These are phyloP conservation scores for Lantana camara DNA, from an alignment of 257 asterid species.

Conservation along the genomic window DNA sequence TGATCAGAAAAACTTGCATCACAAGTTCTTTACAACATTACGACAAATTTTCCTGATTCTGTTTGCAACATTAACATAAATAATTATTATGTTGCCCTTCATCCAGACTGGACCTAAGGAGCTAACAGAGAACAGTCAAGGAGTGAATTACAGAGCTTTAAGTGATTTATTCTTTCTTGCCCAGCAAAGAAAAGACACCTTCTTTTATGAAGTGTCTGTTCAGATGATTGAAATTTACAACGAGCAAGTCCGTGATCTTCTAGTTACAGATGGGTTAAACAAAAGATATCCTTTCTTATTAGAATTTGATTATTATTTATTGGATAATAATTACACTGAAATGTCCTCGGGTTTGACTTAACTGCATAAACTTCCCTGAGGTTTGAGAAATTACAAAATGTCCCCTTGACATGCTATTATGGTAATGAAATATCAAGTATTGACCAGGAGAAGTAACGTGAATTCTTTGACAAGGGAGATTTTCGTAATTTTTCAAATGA, in stretches of 20 bases:
- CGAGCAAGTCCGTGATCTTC: conserved; percentile 97
- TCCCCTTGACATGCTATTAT: no score
- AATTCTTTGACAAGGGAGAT: no score
- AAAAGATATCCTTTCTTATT: conserved; percentile 83
- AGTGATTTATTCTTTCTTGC: conserved; percentile 80
- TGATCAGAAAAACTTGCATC: conserved; percentile 10
- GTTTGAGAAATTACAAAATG: no score
- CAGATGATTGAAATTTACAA: conserved; percentile 98
- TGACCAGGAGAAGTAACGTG: no score
- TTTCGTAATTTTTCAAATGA: no score
- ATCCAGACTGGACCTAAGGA: conserved; percentile 86
- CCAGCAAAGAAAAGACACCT: conserved; percentile 76
- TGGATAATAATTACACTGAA: no score
- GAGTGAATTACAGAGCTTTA: conserved; percentile 94
- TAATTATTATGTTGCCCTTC: conserved; percentile 28
- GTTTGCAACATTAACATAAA: conserved; percentile 17
- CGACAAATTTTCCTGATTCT: conserved; percentile 5
- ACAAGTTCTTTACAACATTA: not conserved
- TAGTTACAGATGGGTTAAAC: conserved; percentile 65
- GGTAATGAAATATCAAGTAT: no score
- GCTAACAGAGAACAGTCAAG: conserved; percentile 73
- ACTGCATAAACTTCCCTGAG: no score
- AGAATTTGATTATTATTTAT: conserved; percentile 2
- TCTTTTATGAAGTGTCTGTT: conserved; percentile 80
- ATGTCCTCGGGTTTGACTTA: no score